Base-by-base conservation (phyloP, 805 yeast species). In the Saccharomycopsis sp. region DNA sequence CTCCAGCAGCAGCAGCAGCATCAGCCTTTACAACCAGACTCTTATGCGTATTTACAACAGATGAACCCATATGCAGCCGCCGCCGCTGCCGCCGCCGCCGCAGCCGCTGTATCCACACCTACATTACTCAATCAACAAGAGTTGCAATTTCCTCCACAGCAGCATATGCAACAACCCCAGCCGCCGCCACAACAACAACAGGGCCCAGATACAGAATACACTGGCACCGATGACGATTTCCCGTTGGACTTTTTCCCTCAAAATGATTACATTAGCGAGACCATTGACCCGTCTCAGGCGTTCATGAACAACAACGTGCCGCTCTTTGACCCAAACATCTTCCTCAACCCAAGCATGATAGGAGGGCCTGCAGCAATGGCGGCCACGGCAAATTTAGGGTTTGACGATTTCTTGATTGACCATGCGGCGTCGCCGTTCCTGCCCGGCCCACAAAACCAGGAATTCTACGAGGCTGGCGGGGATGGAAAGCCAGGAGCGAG, bases 211-310 rank as follows among this genome's bases (percentile, higher is more conserved):
- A 38, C 30, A 16, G 36, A 42, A 13, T 35, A 31, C 10, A 38
- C 16, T 15, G 64, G 61, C 19, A 65, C 67, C 22, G 78, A 73
- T 36, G 80, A 77, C 46, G 87, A 79, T 52, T 80, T 80, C 60
- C 87, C 88, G 3, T 57, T 80, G 41, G 87, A 80, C 50, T 79
- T 77, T 53, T 69, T 80, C 52, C 75, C 76, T 3, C 65, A 61
- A 20, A 57, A 61, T 32, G 65, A 60, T 41, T 58, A 58, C 45
- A 59, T 62, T 6, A 54, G 53, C 19, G 43, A 47, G 26, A 38
- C 43, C 22, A 34, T 43, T 17, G 45, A 48, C 18, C 48, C 48
- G 15, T 27, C 38, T 3, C 38, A 30, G 29, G 37, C 38, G 13
- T 39, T 38, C 26, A 21, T 25, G 12, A 29, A 21, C 22, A 30